phyloP scores from a whole-genome alignment of 1,284 basidiomycete species.

The Trametes versicolor region DNA sequence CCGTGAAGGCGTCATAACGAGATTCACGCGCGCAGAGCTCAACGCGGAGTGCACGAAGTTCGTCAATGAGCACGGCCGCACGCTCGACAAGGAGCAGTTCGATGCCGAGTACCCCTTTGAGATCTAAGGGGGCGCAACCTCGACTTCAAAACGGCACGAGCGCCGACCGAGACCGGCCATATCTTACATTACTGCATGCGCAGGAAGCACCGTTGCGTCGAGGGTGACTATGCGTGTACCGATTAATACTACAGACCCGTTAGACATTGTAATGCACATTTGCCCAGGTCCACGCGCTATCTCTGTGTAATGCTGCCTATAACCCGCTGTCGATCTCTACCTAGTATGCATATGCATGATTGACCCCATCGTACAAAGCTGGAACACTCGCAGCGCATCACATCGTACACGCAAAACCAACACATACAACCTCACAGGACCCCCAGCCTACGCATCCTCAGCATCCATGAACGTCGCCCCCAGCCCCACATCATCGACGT shows the following conservation, averaged over 20 bases:
- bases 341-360: too few species aligned
- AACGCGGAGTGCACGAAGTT: slow-evolving; percentile 13
- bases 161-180: background rate
- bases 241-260: too few species aligned
- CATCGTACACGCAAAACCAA: background rate
- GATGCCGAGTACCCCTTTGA: slow-evolving; percentile 8
- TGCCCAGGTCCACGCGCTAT: too few species aligned
- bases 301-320: too few species aligned
- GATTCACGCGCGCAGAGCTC: background rate
- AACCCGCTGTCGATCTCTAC: too few species aligned
- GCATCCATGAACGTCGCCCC: slow-evolving; percentile 40
- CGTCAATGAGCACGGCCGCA: slow-evolving; percentile 11
- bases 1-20: too few species aligned
- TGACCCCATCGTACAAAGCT: too few species aligned
- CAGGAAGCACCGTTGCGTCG: too few species aligned
- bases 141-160: background rate
- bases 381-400: background rate
- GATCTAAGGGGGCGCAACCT: background rate
- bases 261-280: background rate
- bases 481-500: slow-evolving; percentile 44
- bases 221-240: too few species aligned
- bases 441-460: background rate
- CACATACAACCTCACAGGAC: background rate
- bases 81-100: slow-evolving; percentile 12
- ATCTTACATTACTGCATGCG: too few species aligned